Evolutionary conservation across 805 yeast genomes (phyloP), one percentile per base, ranked within the genome.

Genomic region (Alloascoidea africana): DNA sequence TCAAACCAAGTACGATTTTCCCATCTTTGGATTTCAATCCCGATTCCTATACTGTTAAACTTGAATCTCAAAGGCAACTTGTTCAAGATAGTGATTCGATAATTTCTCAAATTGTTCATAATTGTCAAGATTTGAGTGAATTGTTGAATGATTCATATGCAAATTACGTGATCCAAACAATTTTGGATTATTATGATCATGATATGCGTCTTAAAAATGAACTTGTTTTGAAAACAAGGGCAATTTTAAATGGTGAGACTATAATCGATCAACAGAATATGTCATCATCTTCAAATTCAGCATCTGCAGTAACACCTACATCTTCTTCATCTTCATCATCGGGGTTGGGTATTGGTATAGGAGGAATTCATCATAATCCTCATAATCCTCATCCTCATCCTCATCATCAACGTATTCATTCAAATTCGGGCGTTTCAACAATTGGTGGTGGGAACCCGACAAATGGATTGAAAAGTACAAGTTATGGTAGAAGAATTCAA

Each of bases 401-500:
- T n/a, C n/a, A n/a, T n/a, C n/a, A n/a, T n/a, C n/a, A n/a, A n/a
- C n/a, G n/a, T n/a, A n/a, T n/a, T n/a, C n/a, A n/a, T n/a, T n/a
- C n/a, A n/a, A n/a, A n/a, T n/a, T n/a, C n/a, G n/a, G n/a, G n/a
- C n/a, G n/a, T n/a, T n/a, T n/a, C n/a, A n/a, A n/a, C n/a, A n/a
- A n/a, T n/a, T n/a, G n/a, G n/a, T n/a, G n/a, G n/a, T n/a, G n/a
- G n/a, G n/a, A n/a, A n/a, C n/a, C n/a, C n/a, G n/a, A n/a, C n/a
- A n/a, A 23, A 23, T 23, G 30, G 30, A 8, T 79, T 89, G 41
- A 72, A 80, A 54, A 81, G 79, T 48, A 87, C 96, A n/a, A 96
- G 96, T 2, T 95, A 89, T 55, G 97, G 96, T n/a, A 70, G 95
- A 54, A 73, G 96, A 51, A 86, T 89, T 42, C 70, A 82, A 60